These are phyloP conservation scores for Penicillium fuscoglaucum DNA, from an alignment of 2,329 filamentous ascomycete species.

Conservation along the genomic window DNA sequence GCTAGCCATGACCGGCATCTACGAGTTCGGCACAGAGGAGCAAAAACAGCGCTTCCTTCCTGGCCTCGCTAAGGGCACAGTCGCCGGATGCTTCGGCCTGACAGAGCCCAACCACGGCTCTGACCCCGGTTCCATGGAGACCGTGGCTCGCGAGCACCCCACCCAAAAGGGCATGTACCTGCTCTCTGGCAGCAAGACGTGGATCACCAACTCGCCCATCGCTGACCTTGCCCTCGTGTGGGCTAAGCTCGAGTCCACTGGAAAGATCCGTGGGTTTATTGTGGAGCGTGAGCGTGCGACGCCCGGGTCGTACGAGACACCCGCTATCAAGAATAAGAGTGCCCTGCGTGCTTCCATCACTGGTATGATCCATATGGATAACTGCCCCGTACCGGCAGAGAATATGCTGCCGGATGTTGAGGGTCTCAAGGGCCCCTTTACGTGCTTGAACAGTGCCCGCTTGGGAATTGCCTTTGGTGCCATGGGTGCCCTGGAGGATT, in stretches of 20 bases:
- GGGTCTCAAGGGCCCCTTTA: slow-evolving; percentile 84
- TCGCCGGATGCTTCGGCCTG: slow-evolving; percentile 82
- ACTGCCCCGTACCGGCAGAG: slow-evolving; percentile 79
- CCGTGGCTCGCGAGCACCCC: slow-evolving; percentile 77
- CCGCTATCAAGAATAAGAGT: slow-evolving; percentile 91
- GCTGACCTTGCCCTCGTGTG: slow-evolving; percentile 82
- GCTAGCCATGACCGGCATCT: slow-evolving; percentile 88
- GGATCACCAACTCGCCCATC: slow-evolving; percentile 94
- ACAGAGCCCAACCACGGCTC: slow-evolving; percentile 93
- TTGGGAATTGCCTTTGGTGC: slow-evolving; percentile 93
- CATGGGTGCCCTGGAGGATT: slow-evolving; percentile 93
- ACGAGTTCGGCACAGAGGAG: slow-evolving; percentile 83
- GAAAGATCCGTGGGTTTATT: slow-evolving; percentile 91
- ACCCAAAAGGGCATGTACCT: slow-evolving; percentile 79
- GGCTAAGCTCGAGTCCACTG: slow-evolving; percentile 88
- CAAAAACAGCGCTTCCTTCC: slow-evolving; percentile 83
- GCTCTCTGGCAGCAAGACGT: slow-evolving; percentile 82
- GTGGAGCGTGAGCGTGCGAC: slow-evolving; percentile 84
- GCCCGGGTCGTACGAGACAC: slow-evolving; percentile 85
- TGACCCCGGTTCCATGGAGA: slow-evolving; percentile 90
- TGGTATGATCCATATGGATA: slow-evolving; percentile 95
- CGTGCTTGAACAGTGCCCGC: slow-evolving; percentile 88
- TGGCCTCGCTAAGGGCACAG: slow-evolving; percentile 75
- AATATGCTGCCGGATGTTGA: slow-evolving; percentile 95
- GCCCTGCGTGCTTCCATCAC: slow-evolving; percentile 90